Evolutionary conservation across 768 basidiomycete species (phyloP), one percentile per base, ranked within the genome.

Genomic region (Imleria badia): DNA sequence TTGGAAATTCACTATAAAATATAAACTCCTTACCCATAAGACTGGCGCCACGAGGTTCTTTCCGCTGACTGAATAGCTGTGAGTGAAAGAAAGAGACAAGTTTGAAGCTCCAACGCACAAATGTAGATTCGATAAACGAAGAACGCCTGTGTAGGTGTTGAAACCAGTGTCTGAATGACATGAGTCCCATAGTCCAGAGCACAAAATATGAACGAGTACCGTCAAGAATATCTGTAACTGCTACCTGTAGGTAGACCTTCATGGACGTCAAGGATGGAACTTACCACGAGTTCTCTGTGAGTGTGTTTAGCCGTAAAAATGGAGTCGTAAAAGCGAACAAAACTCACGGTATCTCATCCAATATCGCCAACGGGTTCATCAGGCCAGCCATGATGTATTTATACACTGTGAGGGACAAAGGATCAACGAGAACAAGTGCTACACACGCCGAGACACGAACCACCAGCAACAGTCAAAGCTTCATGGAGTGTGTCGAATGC

Each of bases 261-360:
- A 35, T 15, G 5, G 5, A 22, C 2, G 1, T 43, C 20, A 30
- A 6, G 2, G 15, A 49, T 29, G 14, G 10, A 20, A 43, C 61
- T 55, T 47, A 62, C 61, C 1, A 40, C 1, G 5, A 60, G n/a
- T 2, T 63, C 61, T 0, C 61, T 62, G n/a, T 15, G 15, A 45
- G 33, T 8, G 11, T 5, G n/a, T 35, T 1, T 11, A 26, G 20
- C 6, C 2, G 8, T 8, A 22, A 12, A 19, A 20, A 19, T 1
- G 6, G 8, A 0, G 10, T 14, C 22, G 3, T 22, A 26, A 22
- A 12, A 14, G 3, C 2, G 12, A 39, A n/a, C n/a, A n/a, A 9
- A 3, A 53, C 62, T 52, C 30, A 64, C 53, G 48, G 45, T 43
- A 5, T 13, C 1, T 3, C 19, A 1, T 0, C 1, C 17, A 20